phyloP scores from a whole-genome alignment of 768 basidiomycete genomes.

The Daedaleopsis nitida region DNA sequence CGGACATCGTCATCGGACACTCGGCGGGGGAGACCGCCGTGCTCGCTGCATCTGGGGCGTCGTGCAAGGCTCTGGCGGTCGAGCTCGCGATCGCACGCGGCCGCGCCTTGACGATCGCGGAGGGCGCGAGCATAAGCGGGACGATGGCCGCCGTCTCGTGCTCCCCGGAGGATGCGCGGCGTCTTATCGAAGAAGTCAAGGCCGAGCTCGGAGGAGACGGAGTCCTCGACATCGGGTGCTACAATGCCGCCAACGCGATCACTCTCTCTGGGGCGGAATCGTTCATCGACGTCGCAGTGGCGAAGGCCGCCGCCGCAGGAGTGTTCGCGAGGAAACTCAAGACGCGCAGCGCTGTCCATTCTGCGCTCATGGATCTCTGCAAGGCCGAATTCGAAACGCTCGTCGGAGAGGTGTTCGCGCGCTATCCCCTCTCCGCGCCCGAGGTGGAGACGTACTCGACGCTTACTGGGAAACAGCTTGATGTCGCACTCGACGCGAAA shows the following conservation, averaged over 20 bases:
- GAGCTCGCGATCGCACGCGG: slow-evolving; percentile 47
- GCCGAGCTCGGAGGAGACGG: slow-evolving; percentile 10
- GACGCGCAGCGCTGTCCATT: slow-evolving; percentile 43
- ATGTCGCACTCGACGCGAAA: slow-evolving; percentile 31
- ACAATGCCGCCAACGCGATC: slow-evolving; percentile 41
- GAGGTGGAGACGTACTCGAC: slow-evolving; percentile 40
- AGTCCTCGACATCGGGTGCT: slow-evolving; percentile 43
- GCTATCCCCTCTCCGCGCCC: slow-evolving; percentile 35
- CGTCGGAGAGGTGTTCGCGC: slow-evolving; percentile 37
- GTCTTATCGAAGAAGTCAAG: slow-evolving; percentile 27
- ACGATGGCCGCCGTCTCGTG: slow-evolving; percentile 49
- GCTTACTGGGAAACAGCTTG: slow-evolving; percentile 30
- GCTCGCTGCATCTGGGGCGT: slow-evolving; percentile 46
- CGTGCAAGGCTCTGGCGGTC: slow-evolving; percentile 40
- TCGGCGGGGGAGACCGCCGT: slow-evolving; percentile 51
- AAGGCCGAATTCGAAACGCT: slow-evolving; percentile 27
- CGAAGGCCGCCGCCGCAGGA: slow-evolving; percentile 28
- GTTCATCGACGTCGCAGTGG: slow-evolving; percentile 32
- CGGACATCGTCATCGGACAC: slow-evolving; percentile 45
- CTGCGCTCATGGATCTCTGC: slow-evolving; percentile 40
- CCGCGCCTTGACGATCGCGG: slow-evolving; percentile 35
- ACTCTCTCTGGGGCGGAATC: slow-evolving; percentile 36
- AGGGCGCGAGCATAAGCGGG: slow-evolving; percentile 31
- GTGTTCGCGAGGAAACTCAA: slow-evolving; percentile 34
- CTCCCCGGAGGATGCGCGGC: slow-evolving; percentile 28